These are phyloP conservation scores for Lathyrus oleraceus DNA, from an alignment of 306 rosid genomes.

Conservation along the genomic window DNA sequence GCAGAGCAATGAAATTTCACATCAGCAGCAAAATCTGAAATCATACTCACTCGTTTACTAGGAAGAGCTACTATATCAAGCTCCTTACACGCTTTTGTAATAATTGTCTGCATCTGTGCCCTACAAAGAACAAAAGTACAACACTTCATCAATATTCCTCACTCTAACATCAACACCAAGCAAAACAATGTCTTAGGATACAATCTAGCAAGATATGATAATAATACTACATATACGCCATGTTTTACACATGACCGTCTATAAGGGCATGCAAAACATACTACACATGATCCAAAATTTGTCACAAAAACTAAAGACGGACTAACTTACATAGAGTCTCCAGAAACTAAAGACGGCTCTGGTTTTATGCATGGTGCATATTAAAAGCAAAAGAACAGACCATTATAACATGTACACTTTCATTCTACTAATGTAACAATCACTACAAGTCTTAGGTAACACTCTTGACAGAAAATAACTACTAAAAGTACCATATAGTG, in stretches of 20 bases:
- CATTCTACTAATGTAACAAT: not conserved
- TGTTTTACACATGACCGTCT: not conserved
- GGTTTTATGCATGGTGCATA: not conserved
- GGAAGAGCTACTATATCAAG: constrained; percentile 82
- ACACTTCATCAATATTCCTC: not conserved
- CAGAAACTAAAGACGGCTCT: too few species aligned
- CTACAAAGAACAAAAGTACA: constrained; percentile 48
- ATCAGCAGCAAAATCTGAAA: not conserved
- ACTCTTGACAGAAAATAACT: not conserved
- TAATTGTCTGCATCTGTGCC: constrained; percentile 98
- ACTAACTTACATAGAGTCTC: too few species aligned
- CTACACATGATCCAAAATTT: too few species aligned
- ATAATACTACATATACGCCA: not conserved
- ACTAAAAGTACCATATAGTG: not conserved
- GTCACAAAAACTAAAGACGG: too few species aligned
- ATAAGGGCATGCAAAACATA: too few species aligned
- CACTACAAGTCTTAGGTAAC: not conserved
- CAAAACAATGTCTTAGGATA: not conserved
- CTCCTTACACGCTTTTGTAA: constrained; percentile 86
- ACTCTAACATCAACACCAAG: not conserved
- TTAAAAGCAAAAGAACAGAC: not conserved
- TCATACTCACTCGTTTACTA: constrained; percentile 81
- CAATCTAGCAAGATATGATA: not conserved
- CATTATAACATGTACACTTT: not conserved
- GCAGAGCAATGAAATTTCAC: not conserved